phyloP scores from a whole-genome alignment of 345 rosid species.

The Eucalyptus paniculata region DNA sequence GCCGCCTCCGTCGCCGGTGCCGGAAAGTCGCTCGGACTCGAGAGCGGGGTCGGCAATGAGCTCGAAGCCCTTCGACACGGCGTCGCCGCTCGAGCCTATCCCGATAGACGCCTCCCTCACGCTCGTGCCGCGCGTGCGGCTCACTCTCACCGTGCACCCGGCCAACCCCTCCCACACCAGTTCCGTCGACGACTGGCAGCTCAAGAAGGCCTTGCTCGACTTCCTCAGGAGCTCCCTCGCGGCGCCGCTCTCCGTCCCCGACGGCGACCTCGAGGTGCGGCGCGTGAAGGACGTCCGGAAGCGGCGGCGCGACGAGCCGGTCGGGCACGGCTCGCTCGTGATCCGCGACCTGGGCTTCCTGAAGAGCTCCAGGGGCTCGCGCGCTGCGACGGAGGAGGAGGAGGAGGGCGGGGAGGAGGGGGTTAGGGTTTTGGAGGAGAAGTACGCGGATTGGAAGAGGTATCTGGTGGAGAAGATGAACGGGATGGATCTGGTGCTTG shows the following conservation, averaged over 20 bases:
- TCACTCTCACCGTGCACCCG: constrained; percentile 52
- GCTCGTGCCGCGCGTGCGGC: constrained; percentile 63
- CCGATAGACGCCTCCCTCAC: constrained; percentile 57
- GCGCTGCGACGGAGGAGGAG: not conserved
- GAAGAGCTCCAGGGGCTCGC: constrained; percentile 1
- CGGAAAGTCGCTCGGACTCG: not conserved
- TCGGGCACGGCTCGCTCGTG: constrained; percentile 56
- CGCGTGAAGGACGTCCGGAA: constrained; percentile 75
- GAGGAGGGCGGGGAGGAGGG: constrained; percentile 15
- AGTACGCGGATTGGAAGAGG: constrained; percentile 80
- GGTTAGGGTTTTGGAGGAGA: constrained; percentile 40
- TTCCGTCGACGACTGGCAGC: constrained; percentile 86
- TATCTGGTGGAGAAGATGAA: constrained; percentile 58
- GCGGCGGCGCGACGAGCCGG: constrained; percentile 79
- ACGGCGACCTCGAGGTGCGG: constrained; percentile 50
- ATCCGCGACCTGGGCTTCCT: constrained; percentile 80
- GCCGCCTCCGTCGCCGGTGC: not conserved
- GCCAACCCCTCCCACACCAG: constrained; percentile 41
- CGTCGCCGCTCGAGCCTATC: constrained; percentile 44
- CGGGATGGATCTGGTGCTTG: constrained; percentile 77
- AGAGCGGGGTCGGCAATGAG: not conserved
- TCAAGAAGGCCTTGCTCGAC: constrained; percentile 57
- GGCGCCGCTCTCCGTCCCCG: constrained; percentile 39
- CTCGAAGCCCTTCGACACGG: constrained; percentile 46
- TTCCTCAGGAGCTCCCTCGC: constrained; percentile 49